Percentiles rank a stretch among this genome's conserved stretches.
These are phyloP conservation scores for Durusdinium trenchii DNA, from an alignment of 73 alveolate species.

Conservation along the genomic window DNA sequence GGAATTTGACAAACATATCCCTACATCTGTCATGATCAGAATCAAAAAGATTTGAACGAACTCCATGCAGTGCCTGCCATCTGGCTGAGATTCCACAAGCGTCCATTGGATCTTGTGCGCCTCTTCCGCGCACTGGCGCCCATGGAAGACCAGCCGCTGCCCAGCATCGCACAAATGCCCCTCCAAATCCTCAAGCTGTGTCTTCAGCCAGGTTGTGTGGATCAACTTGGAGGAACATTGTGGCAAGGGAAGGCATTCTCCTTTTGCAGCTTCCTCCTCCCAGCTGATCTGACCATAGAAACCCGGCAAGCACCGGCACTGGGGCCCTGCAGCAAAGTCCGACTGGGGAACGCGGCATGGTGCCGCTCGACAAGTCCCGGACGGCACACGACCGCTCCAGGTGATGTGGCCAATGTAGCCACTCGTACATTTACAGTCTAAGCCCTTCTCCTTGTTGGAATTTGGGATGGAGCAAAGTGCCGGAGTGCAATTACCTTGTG, in stretches of 20 bases:
- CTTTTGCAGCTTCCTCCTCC: background rate
- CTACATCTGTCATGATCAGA: too few relatives aligned
- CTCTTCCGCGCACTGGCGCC: too few relatives aligned
- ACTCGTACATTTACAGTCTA: background rate
- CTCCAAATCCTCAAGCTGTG: background rate
- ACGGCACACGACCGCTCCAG: background rate
- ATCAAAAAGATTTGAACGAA: too few relatives aligned
- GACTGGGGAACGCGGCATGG: background rate
- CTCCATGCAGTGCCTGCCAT: too few relatives aligned
- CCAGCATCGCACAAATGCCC: background rate
- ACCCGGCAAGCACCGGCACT: background rate
- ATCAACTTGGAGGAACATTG: background rate
- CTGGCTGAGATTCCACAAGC: too few relatives aligned
- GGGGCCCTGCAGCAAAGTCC: slow-evolving; percentile 10
- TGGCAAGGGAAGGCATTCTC: background rate
- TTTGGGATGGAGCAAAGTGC: background rate
- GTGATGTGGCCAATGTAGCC: background rate
- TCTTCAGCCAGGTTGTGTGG: background rate
- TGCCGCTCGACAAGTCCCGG: background rate
- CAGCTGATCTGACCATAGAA: background rate
- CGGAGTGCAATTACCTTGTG: background rate
- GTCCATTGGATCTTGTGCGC: too few relatives aligned
- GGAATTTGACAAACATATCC: too few relatives aligned
- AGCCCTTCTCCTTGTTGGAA: background rate
- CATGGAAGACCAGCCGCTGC: background rate